phyloP scores from a whole-genome alignment of 2,329 filamentous ascomycete genomes.

The Exutisphaerella laricina region DNA sequence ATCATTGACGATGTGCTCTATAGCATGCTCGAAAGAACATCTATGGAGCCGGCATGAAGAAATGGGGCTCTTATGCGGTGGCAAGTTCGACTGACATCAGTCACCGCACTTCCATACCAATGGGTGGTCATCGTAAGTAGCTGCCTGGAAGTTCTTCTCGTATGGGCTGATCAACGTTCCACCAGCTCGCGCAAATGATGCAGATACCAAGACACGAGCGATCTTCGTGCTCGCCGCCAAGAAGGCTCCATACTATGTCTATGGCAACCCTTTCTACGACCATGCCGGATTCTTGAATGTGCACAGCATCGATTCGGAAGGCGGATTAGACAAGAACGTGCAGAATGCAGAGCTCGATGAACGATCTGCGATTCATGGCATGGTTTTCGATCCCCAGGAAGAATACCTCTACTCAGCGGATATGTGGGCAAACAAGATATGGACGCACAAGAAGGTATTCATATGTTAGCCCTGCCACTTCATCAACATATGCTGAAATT shows the following conservation, averaged over 20 bases:
- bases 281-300: constrained; percentile 77
- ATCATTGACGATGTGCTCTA: constrained; percentile 2
- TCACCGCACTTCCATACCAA: constrained; percentile 67
- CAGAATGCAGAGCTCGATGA: constrained; percentile 69
- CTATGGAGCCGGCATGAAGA: constrained; percentile 89
- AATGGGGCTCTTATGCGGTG: constrained; percentile 78
- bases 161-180: neutral
- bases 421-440: constrained; percentile 71
- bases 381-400: constrained; percentile 71
- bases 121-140: constrained; percentile 63
- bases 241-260: constrained; percentile 73
- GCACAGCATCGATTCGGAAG: constrained; percentile 55
- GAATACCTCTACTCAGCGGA: constrained; percentile 75
- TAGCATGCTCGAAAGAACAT: constrained; percentile 77
- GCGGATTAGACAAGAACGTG: constrained; percentile 57
- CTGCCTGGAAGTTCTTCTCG: constrained; percentile 23
- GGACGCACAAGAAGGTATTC: constrained; percentile 72
- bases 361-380: constrained; percentile 70
- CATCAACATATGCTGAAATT: too few relatives aligned
- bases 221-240: constrained; percentile 81
- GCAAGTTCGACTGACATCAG: constrained; percentile 69
- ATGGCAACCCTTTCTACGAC: constrained; percentile 87
- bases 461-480: too few relatives aligned
- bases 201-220: constrained; percentile 74
- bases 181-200: constrained; percentile 60